Conservation (phyloP, 2,329 filamentous ascomycete genomes). For the Fusarium anguioides region DNA sequence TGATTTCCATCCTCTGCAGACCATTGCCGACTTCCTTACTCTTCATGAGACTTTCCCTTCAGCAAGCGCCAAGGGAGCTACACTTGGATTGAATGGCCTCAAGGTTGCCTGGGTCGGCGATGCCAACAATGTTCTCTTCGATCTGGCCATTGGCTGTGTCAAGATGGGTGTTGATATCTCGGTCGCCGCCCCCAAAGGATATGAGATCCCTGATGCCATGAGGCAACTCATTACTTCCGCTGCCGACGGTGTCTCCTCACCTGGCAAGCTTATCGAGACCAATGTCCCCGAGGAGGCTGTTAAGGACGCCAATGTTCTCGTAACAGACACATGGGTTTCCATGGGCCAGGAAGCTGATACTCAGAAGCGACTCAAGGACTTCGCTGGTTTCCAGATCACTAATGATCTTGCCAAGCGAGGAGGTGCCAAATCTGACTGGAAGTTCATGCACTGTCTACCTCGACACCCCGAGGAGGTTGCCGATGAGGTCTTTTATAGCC, state of each 20-base stretch:
- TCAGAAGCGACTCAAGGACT: slow-evolving; percentile 80
- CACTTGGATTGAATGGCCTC: slow-evolving; percentile 79
- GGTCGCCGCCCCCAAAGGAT: slow-evolving; percentile 87
- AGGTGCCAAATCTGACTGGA: slow-evolving; percentile 89
- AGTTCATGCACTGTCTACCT: slow-evolving; percentile 98
- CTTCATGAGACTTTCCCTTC: slow-evolving; percentile 81
- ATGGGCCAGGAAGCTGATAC: slow-evolving; percentile 97
- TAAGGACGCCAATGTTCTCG: slow-evolving; percentile 86
- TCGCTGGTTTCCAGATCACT: slow-evolving; percentile 92
- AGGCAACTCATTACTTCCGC: slow-evolving; percentile 75
- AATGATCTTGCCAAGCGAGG: slow-evolving; percentile 83
- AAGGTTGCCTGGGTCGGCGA: slow-evolving; percentile 98
- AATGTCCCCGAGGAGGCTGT: slow-evolving; percentile 85
- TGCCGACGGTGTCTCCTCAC: slow-evolving; percentile 63
- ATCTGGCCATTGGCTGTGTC: slow-evolving; percentile 86
- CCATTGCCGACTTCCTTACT: slow-evolving; percentile 92
- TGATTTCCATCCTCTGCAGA: slow-evolving; percentile 93
- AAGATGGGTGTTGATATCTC: slow-evolving; percentile 89
- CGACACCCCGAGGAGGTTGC: slow-evolving; percentile 92
- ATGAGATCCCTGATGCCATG: slow-evolving; percentile 83
- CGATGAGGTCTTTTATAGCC: slow-evolving; percentile 93
- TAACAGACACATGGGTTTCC: slow-evolving; percentile 97
- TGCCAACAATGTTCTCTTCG: slow-evolving; percentile 96
- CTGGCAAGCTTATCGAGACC: slow-evolving; percentile 79
- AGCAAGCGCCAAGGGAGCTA: slow-evolving; percentile 50